These are phyloP conservation scores for Podaxis sp. DNA, from an alignment of 768 basidiomycete species.

Conservation along the genomic window DNA sequence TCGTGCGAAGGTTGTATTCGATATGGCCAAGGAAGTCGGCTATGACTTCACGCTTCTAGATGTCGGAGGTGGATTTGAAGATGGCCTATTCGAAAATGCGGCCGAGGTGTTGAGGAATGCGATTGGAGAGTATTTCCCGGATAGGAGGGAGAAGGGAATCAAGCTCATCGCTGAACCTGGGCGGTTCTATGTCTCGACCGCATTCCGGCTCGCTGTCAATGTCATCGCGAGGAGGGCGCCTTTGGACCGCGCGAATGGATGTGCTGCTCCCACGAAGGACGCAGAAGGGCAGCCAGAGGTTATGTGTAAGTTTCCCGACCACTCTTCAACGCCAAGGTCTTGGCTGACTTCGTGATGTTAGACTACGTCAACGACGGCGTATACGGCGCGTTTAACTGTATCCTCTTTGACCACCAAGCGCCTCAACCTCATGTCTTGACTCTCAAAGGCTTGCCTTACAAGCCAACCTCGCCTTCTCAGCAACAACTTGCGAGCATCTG, in stretches of 20 bases:
- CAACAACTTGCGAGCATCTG: constrained; percentile 71
- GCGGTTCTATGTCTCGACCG: constrained; percentile 88
- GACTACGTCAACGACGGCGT: constrained; percentile 99
- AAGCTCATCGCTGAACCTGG: constrained; percentile 96
- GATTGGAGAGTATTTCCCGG: constrained; percentile 79
- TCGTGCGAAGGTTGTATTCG: constrained; percentile 82
- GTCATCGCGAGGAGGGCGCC: constrained; percentile 87
- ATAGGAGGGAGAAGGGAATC: constrained; percentile 54
- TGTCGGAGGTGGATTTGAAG: constrained; percentile 96
- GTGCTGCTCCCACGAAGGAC: constrained; percentile 15
- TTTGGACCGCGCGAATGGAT: constrained; percentile 22
- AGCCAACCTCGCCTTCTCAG: constrained; percentile 36
- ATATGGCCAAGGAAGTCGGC: constrained; percentile 80
- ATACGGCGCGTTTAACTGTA: constrained; percentile 96
- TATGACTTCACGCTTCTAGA: constrained; percentile 86
- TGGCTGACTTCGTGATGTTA: constrained; percentile 30
- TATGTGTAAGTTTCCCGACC: constrained; percentile 73
- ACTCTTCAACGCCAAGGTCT: constrained; percentile 6
- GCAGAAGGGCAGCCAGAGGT: constrained; percentile 47
- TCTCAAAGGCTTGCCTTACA: constrained; percentile 65
- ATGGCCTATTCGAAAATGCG: constrained; percentile 78
- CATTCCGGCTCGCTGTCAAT: constrained; percentile 90
- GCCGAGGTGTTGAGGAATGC: constrained; percentile 69
- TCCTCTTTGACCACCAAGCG: constrained; percentile 92
- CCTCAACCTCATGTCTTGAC: constrained; percentile 76